Evolutionary conservation across 2,329 filamentous ascomycete species (phyloP), one percentile per base, ranked within the genome.

Genomic region (Tolypocladium tundrense): DNA sequence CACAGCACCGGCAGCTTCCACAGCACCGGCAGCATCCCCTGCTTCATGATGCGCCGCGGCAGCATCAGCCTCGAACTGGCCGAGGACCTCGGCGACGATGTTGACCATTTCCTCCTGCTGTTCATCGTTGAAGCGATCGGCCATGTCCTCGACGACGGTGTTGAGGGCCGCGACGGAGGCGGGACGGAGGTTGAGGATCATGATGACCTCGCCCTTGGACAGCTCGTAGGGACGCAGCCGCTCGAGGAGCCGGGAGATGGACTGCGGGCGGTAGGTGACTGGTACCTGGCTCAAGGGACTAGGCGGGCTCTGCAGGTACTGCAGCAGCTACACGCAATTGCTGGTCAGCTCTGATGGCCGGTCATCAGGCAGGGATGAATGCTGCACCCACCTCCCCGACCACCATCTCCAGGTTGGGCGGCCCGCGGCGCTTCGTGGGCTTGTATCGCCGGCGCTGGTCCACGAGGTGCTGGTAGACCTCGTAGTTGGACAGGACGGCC

Each of bases 401-500:
- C 31, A 88, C 73, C 0, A 79, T 84, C 65, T 84, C 80, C 3
- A 85, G 74, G 62, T 86, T 86, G 31, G 75, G 75, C 1, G 82
- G 82, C 4, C 80, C 76, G 45, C 78, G 75, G 19, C 76, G 78
- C 60, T 79, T 79, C 56, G 75, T 70, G 48, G 74, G 72, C 66
- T 81, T 77, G 65, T 84, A 81, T 53, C 75, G 73, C 57, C 75
- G 71, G 55, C 77, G 77, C 66, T 84, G 81, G 53, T 85, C 79
- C 7, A 73, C 73, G 43, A 91, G 72, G 64, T 89, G 87, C 58
- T 80, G 76, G 65, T 85, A 86, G 62, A 91, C 87, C 76, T 91
- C 88, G 62, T 83, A 87, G 70, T 91, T 91, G 69, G 84, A 83
- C 66, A 91, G 76, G 48, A 86, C 79, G 6, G 86, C 86, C 37